Percentiles rank a stretch among this genome's conserved stretches.
phyloP scores from a whole-genome alignment of 306 rosid genomes.

The Gillenia trifoliata region DNA sequence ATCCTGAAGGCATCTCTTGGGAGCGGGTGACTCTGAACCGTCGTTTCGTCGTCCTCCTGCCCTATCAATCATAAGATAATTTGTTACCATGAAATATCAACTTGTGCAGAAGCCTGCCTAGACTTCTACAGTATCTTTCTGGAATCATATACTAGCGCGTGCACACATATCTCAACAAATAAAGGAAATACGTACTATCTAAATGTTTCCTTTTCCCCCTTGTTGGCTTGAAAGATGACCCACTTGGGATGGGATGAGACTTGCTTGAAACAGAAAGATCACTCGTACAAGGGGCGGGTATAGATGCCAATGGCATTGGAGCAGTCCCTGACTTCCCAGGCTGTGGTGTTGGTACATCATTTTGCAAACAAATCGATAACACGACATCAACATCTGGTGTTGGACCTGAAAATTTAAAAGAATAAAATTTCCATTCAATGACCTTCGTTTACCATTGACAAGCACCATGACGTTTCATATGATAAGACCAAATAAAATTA shows the following conservation, averaged over 20 bases:
- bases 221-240: constrained; percentile 49
- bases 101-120: background rate
- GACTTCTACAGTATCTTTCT: background rate
- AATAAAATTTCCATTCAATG: constrained; percentile 17
- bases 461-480: background rate
- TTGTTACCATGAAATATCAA: background rate
- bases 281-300: constrained; percentile 60
- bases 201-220: constrained; percentile 67
- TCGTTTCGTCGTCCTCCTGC: constrained; percentile 76
- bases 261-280: constrained; percentile 86
- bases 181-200: constrained; percentile 57
- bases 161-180: background rate
- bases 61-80: constrained; percentile 31
- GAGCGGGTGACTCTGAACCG: constrained; percentile 80
- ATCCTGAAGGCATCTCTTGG: constrained; percentile 88
- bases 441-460: background rate
- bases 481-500: background rate
- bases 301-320: constrained; percentile 34
- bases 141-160: background rate
- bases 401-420: constrained; percentile 63
- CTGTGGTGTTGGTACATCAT: constrained; percentile 51
- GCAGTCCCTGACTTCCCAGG: constrained; percentile 42
- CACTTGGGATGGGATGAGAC: constrained; percentile 59
- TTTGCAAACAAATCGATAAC: constrained; percentile 82
- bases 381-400: constrained; percentile 81